Evolutionary conservation across 352 stramenopile genomes (phyloP).

Genomic region (Phytopythium vexans): DNA sequence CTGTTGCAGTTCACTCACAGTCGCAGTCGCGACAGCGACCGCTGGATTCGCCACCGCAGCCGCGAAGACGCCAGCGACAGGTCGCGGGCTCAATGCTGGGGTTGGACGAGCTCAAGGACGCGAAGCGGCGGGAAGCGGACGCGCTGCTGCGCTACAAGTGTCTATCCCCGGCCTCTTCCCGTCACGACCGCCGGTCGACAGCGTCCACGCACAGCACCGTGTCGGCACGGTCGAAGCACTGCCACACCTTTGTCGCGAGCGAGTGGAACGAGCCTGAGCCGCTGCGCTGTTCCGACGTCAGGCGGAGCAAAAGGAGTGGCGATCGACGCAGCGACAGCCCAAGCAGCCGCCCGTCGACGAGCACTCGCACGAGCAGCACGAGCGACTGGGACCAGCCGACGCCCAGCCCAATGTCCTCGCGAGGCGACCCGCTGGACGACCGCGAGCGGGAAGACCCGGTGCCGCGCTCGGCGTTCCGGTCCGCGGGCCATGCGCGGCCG

Average conservation of each 20-base stretch:
- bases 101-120: slow-evolving; percentile 52
- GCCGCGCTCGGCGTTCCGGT: too few relatives aligned
- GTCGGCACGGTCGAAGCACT: slow-evolving; percentile 24
- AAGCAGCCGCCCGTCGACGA: neutral
- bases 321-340: slow-evolving; percentile 1
- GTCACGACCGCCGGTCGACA: slow-evolving; percentile 5
- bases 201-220: slow-evolving; percentile 13
- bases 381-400: slow-evolving; percentile 55
- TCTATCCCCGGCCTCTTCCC: neutral
- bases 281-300: slow-evolving; percentile 36
- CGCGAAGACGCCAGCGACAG: too few relatives aligned
- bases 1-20: too few relatives aligned
- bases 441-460: too few relatives aligned
- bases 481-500: slow-evolving; percentile 7
- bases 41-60: slow-evolving; percentile 12
- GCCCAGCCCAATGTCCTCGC: slow-evolving; percentile 25
- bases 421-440: neutral
- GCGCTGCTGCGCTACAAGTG: neutral
- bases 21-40: neutral
- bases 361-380: slow-evolving; percentile 23
- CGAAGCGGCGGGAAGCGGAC: slow-evolving; percentile 49
- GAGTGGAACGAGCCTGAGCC: slow-evolving; percentile 79
- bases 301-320: neutral
- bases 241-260: slow-evolving; percentile 38
- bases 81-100: slow-evolving; percentile 45